These are phyloP conservation scores for Striga asiatica DNA, from an alignment of 257 asterid genomes.

Conservation along the genomic window DNA sequence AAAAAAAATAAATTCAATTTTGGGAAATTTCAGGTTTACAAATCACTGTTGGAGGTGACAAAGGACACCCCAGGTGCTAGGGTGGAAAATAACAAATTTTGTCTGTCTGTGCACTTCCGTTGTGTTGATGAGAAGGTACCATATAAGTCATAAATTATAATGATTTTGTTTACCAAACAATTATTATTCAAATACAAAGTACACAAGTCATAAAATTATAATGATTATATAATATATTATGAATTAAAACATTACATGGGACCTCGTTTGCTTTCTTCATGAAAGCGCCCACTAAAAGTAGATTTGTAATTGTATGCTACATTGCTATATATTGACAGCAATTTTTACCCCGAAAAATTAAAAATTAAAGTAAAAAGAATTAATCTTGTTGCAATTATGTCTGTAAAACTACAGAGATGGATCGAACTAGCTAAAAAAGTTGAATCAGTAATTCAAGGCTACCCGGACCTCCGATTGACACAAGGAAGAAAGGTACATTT, in stretches of 20 bases:
- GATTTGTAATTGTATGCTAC: too few relatives aligned
- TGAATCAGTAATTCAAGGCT: constrained; percentile 58
- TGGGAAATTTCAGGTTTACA: constrained; percentile 46
- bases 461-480: constrained; percentile 67
- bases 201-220: too few relatives aligned
- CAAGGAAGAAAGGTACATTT: constrained; percentile 77
- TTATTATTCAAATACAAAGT: too few relatives aligned
- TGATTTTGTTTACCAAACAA: neutral
- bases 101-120: constrained; percentile 86
- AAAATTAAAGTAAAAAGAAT: too few relatives aligned
- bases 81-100: constrained; percentile 86
- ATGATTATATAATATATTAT: too few relatives aligned
- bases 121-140: constrained; percentile 85
- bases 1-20: neutral
- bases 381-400: too few relatives aligned
- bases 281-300: too few relatives aligned
- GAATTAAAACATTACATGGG: too few relatives aligned
- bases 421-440: constrained; percentile 68
- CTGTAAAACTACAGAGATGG: constrained; percentile 55
- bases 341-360: too few relatives aligned
- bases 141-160: neutral
- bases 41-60: constrained; percentile 48
- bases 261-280: too few relatives aligned
- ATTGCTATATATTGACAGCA: too few relatives aligned
- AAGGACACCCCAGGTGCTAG: constrained; percentile 60